Conservation (phyloP, 2,329 filamentous ascomycete species). For the Biscogniauxia mediterranea region DNA sequence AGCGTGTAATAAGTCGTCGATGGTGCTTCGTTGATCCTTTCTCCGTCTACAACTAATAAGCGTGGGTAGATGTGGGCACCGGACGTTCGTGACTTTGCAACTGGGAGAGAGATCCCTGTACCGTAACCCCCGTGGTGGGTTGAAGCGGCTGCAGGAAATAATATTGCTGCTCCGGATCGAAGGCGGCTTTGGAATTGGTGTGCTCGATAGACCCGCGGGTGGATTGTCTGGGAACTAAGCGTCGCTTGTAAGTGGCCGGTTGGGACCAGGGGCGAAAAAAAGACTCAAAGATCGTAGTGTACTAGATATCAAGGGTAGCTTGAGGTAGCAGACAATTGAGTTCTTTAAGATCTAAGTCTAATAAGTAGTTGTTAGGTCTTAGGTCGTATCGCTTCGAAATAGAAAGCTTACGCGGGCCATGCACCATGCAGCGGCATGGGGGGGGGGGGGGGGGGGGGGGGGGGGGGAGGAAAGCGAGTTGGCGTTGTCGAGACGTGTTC, state of each 20-base stretch:
- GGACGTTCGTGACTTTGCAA: not conserved
- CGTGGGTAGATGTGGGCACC: constrained; percentile 17
- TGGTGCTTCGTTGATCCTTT: constrained; percentile 20
- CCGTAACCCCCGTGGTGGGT: constrained; percentile 13
- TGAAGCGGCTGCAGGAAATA: constrained; percentile 22
- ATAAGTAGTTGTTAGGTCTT: not conserved
- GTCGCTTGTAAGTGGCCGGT: not conserved
- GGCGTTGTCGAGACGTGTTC: not conserved
- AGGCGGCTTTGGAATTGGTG: constrained; percentile 18
- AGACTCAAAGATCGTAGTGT: not conserved
- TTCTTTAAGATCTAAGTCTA: not conserved
- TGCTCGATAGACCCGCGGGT: constrained; percentile 1
- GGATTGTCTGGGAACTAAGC: not conserved
- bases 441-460: no score
- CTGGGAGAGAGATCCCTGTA: constrained; percentile 15
- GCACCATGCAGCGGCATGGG: not conserved
- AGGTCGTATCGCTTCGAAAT: not conserved
- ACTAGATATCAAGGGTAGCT: no score
- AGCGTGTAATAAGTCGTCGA: not conserved
- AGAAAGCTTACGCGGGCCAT: not conserved
- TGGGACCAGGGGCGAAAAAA: not conserved
- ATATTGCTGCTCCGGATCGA: constrained; percentile 19
- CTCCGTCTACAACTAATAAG: constrained; percentile 17
- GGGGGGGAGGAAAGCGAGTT: no score
- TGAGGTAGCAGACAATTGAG: no score